Conservation (phyloP, 768 basidiomycete species). For the Boletus rufocinnamomeus region DNA sequence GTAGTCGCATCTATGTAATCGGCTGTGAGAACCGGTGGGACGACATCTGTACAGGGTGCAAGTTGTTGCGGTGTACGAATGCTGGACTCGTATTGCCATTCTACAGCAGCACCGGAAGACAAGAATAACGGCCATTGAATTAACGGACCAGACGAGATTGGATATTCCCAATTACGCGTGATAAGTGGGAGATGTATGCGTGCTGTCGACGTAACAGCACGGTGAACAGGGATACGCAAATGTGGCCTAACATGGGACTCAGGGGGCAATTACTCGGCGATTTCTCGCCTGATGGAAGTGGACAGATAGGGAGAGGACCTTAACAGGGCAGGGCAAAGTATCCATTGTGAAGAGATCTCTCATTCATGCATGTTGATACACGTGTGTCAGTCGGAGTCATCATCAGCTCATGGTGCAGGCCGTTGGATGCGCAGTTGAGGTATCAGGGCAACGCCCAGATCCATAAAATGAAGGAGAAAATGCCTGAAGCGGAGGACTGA, state of each 20-base stretch:
- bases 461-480: conserved; percentile 21
- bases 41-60: conserved; percentile 2
- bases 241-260: conserved; percentile 17
- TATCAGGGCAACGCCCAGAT: conserved; percentile 26
- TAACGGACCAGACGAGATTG: conserved; percentile 18
- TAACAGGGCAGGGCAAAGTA: conserved; percentile 9
- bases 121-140: conserved; percentile 13
- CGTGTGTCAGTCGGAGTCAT: conserved; percentile 21
- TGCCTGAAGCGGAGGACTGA: conserved; percentile 20
- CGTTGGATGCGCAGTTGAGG: conserved; percentile 15
- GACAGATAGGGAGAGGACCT: conserved; percentile 19
- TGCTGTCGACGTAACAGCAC: conserved; percentile 31
- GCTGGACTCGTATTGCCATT: conserved; percentile 6
- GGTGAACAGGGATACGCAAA: conserved; percentile 6
- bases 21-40: conserved; percentile 20
- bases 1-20: not conserved
- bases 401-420: conserved; percentile 12
- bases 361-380: conserved; percentile 25
- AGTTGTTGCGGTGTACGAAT: conserved; percentile 8
- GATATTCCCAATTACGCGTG: conserved; percentile 23
- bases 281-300: conserved; percentile 17
- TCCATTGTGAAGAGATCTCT: conserved; percentile 10
- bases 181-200: conserved; percentile 15
- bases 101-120: conserved; percentile 8
- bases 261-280: conserved; percentile 21